Base-by-base conservation (phyloP, 2,329 filamentous ascomycete species). In the Pestalotiopsis sp. region DNA sequence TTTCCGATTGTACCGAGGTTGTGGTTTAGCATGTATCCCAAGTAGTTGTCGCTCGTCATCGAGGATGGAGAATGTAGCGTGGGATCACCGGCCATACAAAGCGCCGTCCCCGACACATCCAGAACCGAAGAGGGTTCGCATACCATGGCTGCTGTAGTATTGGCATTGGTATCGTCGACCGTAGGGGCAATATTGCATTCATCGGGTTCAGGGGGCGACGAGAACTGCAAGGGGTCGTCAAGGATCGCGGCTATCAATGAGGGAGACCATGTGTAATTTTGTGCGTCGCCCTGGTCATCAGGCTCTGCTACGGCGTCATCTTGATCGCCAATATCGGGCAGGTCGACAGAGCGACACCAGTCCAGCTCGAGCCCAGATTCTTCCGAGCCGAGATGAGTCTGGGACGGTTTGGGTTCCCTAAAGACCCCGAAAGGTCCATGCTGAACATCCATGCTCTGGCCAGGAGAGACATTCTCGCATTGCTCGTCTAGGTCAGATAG, bases 401-500 rank as follows among this genome's bases (percentile, higher is more conserved):
- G 27, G 62, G 20, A 39, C 23, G 14, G 31, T 9, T 45, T 45
- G 7, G 7, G 31, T 1, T 25, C 20, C 4, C 67, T 65, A 59
- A 72, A 70, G 0, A 68, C 69, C 4, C 70, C 69, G 20, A 72
- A 72, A 7, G 70, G 67, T 23, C 70, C 70, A 12, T 56, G 65
- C 9, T 58, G 68, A 17, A 70, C 66, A 17, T 68, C 67, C 31
- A 68, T 38, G 49, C 23, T 57, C n/a, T 72, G 59, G 20, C 61
- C 23, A 23, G 39, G 57, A n/a, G 66, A 62, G 1, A 60, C 31
- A n/a, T 31, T n/a, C 38, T 72, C 73, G 65, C 75, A 75, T 58
- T 76, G 72, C 4, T 77, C 77, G 20, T 81, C 79, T 9, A 80
- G 77, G n/a, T 72, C 65, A 7, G 67, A 65, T 57, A 74, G 70